Evolutionary conservation across 1,284 basidiomycete genomes (phyloP).

Genomic region (Pseudozyma sp.): DNA sequence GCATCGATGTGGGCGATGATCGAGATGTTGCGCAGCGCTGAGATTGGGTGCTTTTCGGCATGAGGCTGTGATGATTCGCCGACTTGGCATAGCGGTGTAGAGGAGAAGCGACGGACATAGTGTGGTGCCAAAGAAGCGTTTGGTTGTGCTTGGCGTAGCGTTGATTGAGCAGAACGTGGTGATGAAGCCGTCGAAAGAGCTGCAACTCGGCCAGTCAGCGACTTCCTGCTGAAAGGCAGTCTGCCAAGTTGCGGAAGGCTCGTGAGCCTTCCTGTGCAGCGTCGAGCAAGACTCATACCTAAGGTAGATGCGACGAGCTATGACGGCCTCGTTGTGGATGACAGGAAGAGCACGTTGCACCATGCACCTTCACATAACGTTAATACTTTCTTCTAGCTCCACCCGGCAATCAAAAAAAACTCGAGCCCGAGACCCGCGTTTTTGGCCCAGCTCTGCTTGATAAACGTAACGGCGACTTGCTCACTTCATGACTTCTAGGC

Average conservation of each 20-base stretch:
- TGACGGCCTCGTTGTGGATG: neutral
- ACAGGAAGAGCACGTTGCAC: neutral
- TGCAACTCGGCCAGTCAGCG: neutral
- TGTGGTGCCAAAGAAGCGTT: no score
- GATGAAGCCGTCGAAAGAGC: neutral
- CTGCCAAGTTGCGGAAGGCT: neutral
- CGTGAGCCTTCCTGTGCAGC: neutral
- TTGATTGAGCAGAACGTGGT: neutral
- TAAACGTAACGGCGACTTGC: neutral
- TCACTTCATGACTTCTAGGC: no score
- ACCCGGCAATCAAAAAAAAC: conserved; percentile 8
- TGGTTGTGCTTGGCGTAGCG: neutral
- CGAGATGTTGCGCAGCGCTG: conserved; percentile 54
- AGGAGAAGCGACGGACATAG: conserved; percentile 4
- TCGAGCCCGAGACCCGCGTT: conserved; percentile 30
- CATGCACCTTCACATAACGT: neutral
- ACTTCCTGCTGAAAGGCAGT: neutral
- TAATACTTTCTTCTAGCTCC: conserved; percentile 9
- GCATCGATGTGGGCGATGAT: conserved; percentile 74
- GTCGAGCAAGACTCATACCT: conserved; percentile 15
- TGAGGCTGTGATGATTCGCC: conserved; percentile 13
- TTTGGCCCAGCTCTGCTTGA: neutral
- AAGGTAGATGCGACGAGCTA: neutral
- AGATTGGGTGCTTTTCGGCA: conserved; percentile 33
- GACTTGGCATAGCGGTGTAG: neutral